A percentile compares a stretch with the other conserved stretches of the same genome.
Evolutionary conservation across 1,284 basidiomycete species (phyloP).

Genomic region (Earliella scabrosa): DNA sequence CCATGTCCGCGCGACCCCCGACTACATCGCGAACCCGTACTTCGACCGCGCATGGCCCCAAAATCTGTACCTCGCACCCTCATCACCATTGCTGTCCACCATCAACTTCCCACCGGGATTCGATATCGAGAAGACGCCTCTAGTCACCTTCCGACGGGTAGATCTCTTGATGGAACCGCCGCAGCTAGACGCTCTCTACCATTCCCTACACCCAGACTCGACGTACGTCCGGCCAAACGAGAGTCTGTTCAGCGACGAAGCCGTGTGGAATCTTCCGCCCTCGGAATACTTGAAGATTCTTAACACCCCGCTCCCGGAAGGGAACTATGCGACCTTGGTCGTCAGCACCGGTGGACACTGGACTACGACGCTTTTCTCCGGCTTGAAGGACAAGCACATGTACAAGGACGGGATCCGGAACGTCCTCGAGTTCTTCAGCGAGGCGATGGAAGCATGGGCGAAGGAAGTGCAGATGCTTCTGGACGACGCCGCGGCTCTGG

Average conservation of each 20-base stretch:
- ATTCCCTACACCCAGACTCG: constrained; percentile 27
- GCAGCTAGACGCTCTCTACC: constrained; percentile 53
- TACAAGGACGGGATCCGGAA: constrained; percentile 50
- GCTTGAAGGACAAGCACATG: constrained; percentile 44
- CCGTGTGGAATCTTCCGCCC: constrained; percentile 54
- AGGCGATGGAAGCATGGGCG: constrained; percentile 59
- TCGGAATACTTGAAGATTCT: constrained; percentile 55
- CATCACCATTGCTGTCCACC: constrained; percentile 48
- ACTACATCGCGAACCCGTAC: constrained; percentile 54
- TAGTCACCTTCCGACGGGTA: constrained; percentile 65
- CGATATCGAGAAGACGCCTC: constrained; percentile 57
- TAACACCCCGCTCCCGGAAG: constrained; percentile 47
- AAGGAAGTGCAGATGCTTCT: constrained; percentile 49
- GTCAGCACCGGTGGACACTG: constrained; percentile 70
- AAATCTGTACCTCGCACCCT: constrained; percentile 59
- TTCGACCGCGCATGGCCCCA: constrained; percentile 70
- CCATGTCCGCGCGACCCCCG: constrained; percentile 65
- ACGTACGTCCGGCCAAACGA: constrained; percentile 1
- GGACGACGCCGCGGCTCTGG: constrained; percentile 24
- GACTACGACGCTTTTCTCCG: constrained; percentile 59
- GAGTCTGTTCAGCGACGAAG: constrained; percentile 58
- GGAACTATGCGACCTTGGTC: constrained; percentile 61
- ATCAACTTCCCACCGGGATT: constrained; percentile 54
- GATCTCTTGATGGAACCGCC: constrained; percentile 58
- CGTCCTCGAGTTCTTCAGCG: constrained; percentile 56